Conservation (phyloP, 2,329 filamentous ascomycete species). For the Colletotrichum siamense region DNA sequence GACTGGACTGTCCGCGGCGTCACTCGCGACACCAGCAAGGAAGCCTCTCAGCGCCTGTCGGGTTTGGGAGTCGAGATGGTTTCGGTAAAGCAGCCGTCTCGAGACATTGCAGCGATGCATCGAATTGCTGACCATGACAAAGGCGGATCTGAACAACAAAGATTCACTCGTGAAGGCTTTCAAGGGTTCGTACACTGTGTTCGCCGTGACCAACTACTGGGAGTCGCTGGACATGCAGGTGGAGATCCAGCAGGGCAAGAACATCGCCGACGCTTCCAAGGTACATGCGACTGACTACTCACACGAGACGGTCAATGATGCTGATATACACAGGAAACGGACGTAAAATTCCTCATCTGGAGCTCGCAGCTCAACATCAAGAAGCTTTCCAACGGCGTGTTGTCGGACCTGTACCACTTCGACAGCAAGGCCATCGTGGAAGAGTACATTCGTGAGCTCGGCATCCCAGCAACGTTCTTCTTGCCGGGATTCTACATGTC, state of each 20-base stretch:
- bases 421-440: constrained; percentile 63
- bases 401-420: constrained; percentile 54
- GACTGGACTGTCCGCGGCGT: constrained; percentile 60
- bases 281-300: fast-evolving
- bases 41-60: constrained; percentile 48
- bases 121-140: neutral
- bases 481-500: constrained; percentile 59
- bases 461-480: constrained; percentile 55
- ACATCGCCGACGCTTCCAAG: constrained; percentile 44
- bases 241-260: constrained; percentile 51
- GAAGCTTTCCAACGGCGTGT: constrained; percentile 42
- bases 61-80: constrained; percentile 56
- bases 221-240: constrained; percentile 43
- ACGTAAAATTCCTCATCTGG: constrained; percentile 49
- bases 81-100: constrained; percentile 31
- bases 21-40: constrained; percentile 53
- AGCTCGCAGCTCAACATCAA: constrained; percentile 46
- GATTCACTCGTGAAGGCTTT: constrained; percentile 49
- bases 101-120: neutral
- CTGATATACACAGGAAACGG: constrained; percentile 38
- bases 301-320: fast-evolving
- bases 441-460: constrained; percentile 53
- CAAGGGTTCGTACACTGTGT: constrained; percentile 51
- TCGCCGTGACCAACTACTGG: constrained; percentile 59
- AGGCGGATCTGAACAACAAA: constrained; percentile 56